Evolutionary conservation across 2,329 filamentous ascomycete species (phyloP).

Genomic region (Paecilomyces dactylethromorphus): DNA sequence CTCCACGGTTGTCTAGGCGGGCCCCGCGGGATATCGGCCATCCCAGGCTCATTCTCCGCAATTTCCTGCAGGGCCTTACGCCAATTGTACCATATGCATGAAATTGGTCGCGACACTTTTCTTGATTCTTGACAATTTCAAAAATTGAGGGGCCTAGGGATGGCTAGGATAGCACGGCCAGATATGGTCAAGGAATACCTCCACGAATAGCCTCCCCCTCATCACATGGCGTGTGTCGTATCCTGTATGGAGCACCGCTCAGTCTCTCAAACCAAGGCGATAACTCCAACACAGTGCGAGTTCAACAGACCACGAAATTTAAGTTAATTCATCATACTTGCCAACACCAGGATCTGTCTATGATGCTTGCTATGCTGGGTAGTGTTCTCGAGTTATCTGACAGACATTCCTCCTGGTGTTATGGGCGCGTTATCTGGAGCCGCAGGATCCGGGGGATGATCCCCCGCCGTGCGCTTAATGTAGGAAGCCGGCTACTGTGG

Average conservation of each 20-base stretch:
- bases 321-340: too few species aligned
- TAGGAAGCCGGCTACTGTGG: not conserved
- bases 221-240: not conserved
- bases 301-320: too few species aligned
- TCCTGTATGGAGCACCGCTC: too few species aligned
- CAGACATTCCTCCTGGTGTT: too few species aligned
- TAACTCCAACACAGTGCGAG: too few species aligned
- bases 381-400: too few species aligned
- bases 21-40: not conserved
- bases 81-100: not conserved
- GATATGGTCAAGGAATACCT: not conserved
- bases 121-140: not conserved
- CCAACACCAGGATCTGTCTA: too few species aligned
- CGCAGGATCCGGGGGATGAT: not conserved
- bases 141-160: not conserved
- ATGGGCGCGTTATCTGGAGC: too few species aligned
- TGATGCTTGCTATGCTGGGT: too few species aligned
- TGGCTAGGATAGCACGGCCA: not conserved
- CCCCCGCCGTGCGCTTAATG: not conserved
- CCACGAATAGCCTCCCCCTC: not conserved
- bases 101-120: not conserved
- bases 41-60: not conserved
- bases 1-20: not conserved
- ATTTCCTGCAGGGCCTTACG: not conserved
- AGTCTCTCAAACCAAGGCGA: too few species aligned